These are phyloP conservation scores for Claviceps citrina DNA, from an alignment of 2,329 filamentous ascomycete species.

Conservation along the genomic window DNA sequence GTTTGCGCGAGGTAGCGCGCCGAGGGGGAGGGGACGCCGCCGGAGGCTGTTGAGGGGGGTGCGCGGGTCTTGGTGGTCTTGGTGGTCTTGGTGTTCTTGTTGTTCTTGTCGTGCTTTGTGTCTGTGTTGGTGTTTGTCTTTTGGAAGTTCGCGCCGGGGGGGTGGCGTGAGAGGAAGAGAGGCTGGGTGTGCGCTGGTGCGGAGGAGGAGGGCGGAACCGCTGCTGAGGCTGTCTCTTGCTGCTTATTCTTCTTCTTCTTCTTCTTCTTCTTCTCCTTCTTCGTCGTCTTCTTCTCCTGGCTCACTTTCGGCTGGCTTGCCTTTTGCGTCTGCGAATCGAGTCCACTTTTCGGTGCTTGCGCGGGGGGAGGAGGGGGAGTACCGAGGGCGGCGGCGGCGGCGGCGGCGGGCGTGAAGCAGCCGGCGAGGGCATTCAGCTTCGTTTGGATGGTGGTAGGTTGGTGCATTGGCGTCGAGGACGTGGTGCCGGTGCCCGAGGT, in stretches of 20 bases:
- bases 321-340: not conserved
- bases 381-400: no score
- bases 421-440: not conserved
- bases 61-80: not conserved
- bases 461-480: not conserved
- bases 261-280: no score
- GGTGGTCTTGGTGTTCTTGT: not conserved
- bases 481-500: not conserved
- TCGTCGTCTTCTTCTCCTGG: no score
- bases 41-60: constrained; percentile 27
- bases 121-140: no score
- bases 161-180: not conserved
- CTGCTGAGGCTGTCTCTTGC: no score
- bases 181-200: no score
- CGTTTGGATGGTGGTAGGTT: not conserved
- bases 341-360: not conserved
- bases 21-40: constrained; percentile 46
- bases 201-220: no score
- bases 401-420: not conserved
- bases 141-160: no score
- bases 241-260: no score
- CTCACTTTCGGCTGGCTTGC: no score
- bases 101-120: not conserved
- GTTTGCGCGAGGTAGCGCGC: constrained; percentile 44
- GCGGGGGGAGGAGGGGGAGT: not conserved